Conservation (phyloP, 2,329 filamentous ascomycete species). For the Hymenoscyphus albidus region DNA sequence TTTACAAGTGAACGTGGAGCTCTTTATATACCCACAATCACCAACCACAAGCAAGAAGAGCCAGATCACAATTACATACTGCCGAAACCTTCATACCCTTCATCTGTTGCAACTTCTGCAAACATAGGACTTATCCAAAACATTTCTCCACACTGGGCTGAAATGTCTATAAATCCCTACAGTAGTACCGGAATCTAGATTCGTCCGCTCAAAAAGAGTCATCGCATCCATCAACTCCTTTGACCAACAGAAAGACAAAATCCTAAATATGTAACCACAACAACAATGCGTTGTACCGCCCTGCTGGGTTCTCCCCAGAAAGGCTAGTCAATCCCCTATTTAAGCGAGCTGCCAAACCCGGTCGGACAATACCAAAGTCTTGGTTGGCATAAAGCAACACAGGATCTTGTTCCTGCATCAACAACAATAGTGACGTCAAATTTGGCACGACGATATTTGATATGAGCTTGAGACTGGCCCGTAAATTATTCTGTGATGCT, state of each 20-base stretch:
- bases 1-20: too few species aligned
- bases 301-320: background rate
- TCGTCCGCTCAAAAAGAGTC: background rate
- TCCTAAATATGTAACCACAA: background rate
- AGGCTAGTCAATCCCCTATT: background rate
- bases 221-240: background rate
- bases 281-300: background rate
- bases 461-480: background rate
- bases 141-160: background rate
- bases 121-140: background rate
- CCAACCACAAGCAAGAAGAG: too few species aligned
- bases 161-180: background rate
- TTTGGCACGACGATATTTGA: background rate
- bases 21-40: too few species aligned
- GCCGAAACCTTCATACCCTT: too few species aligned
- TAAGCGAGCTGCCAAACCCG: constrained; percentile 1
- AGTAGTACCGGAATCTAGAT: background rate
- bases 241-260: background rate
- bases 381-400: background rate
- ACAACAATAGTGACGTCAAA: background rate
- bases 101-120: too few species aligned
- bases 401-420: background rate
- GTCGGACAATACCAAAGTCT: background rate
- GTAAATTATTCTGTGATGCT: background rate
- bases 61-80: too few species aligned